A percentile compares a stretch with the other conserved stretches of the same genome.
Conservation (phyloP, 345 rosid species). For the Pugionium cornutum region DNA sequence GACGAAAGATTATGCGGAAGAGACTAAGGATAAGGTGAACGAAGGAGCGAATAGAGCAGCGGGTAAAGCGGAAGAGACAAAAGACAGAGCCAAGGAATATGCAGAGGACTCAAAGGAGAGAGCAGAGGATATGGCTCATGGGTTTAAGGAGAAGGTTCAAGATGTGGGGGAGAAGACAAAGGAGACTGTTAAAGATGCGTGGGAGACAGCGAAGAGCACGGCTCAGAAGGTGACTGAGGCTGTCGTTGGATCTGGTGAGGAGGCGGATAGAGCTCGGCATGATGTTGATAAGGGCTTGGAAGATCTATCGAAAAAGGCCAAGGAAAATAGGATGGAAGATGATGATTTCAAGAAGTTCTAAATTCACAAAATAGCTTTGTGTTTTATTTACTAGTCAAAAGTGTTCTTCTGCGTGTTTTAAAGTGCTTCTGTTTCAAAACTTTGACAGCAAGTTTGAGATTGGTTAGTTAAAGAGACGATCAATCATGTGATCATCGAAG, state of each 20-base stretch:
- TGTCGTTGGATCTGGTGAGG: slow-evolving; percentile 40
- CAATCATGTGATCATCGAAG: neutral
- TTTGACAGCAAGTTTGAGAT: neutral
- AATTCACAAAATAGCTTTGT: neutral
- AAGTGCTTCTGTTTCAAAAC: slow-evolving; percentile 1
- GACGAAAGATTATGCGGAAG: slow-evolving; percentile 22
- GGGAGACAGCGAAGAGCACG: slow-evolving; percentile 37
- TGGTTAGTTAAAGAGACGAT: neutral
- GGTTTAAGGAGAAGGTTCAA: slow-evolving; percentile 38
- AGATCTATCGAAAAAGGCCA: slow-evolving; percentile 31
- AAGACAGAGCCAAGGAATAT: slow-evolving; percentile 24
- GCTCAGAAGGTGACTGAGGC: slow-evolving; percentile 43
- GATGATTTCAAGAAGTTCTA: slow-evolving; percentile 31
- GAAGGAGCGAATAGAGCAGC: slow-evolving; percentile 18
- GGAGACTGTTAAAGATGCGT: slow-evolving; percentile 42
- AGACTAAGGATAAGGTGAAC: slow-evolving; percentile 19
- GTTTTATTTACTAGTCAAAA: neutral
- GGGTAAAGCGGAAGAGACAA: slow-evolving; percentile 5
- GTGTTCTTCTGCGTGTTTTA: neutral
- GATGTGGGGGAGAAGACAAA: slow-evolving; percentile 39
- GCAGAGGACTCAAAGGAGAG: slow-evolving; percentile 31
- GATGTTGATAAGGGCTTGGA: slow-evolving; percentile 34
- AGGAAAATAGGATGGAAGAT: slow-evolving; percentile 18
- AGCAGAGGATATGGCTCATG: slow-evolving; percentile 37
- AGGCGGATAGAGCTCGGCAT: slow-evolving; percentile 27